Conservation (phyloP, 495 filamentous ascomycete genomes). For the Penicillium pancosmium region DNA sequence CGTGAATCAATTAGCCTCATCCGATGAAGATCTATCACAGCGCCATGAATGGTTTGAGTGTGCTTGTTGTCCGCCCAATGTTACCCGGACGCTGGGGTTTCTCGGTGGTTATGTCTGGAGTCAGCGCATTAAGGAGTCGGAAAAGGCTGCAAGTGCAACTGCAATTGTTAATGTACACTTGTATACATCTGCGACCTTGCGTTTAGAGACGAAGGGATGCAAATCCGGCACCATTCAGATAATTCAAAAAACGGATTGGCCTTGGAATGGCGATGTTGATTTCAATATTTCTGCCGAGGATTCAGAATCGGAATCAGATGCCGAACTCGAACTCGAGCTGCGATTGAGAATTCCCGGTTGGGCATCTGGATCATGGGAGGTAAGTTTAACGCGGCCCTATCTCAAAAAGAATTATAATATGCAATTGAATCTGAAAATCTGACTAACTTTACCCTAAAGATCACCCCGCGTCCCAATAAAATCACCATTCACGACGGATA, state of each 20-base stretch:
- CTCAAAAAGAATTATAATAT: too few relatives aligned
- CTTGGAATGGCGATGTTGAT: slow-evolving; percentile 54
- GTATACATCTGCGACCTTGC: slow-evolving; percentile 50
- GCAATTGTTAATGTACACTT: slow-evolving; percentile 53
- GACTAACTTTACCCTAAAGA: too few relatives aligned
- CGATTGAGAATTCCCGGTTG: slow-evolving; percentile 54
- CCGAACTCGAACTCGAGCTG: slow-evolving; percentile 33
- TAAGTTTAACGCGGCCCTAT: slow-evolving; percentile 11
- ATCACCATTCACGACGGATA: slow-evolving; percentile 48
- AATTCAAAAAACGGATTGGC: slow-evolving; percentile 55
- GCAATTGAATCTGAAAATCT: too few relatives aligned
- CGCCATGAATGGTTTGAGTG: slow-evolving; percentile 56
- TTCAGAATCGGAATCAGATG: slow-evolving; percentile 21
- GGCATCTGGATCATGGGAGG: slow-evolving; percentile 45
- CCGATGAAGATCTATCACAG: slow-evolving; percentile 43
- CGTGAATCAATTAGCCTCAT: slow-evolving; percentile 58
- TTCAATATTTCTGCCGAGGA: slow-evolving; percentile 38
- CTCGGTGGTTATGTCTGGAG: slow-evolving; percentile 59
- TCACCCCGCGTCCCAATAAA: neutral
- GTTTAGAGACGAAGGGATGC: slow-evolving; percentile 37
- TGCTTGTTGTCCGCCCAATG: slow-evolving; percentile 62
- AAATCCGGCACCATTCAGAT: slow-evolving; percentile 30
- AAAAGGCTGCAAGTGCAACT: slow-evolving; percentile 40
- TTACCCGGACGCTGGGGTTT: slow-evolving; percentile 53
- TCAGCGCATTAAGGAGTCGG: slow-evolving; percentile 25